Evolutionary conservation across 495 filamentous ascomycete species (phyloP).

Genomic region (Elasticomyces elasticus): DNA sequence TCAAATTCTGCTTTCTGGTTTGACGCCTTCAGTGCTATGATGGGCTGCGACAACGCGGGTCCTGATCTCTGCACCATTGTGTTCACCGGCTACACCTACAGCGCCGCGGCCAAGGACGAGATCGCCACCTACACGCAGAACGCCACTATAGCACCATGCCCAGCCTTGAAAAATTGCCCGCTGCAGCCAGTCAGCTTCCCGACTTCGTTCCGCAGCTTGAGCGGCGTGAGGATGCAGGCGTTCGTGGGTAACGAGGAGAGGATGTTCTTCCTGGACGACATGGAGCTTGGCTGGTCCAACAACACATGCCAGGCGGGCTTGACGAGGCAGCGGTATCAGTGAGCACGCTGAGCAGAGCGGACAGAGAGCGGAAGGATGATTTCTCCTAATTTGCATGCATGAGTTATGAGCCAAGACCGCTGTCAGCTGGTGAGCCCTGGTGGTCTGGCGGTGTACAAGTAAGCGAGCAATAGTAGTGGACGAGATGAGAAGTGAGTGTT

Average conservation of each 20-base stretch:
- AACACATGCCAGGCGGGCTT: slow-evolving; percentile 34
- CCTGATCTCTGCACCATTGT: slow-evolving; percentile 30
- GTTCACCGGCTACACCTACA: slow-evolving; percentile 33
- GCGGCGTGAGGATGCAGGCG: slow-evolving; percentile 36
- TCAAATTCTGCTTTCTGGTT: slow-evolving; percentile 37
- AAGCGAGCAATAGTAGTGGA: not conserved
- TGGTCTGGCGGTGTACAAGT: not conserved
- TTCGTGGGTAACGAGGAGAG: slow-evolving; percentile 25
- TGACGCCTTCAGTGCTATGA: slow-evolving; percentile 31
- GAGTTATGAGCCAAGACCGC: not conserved
- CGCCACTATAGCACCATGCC: slow-evolving; percentile 30
- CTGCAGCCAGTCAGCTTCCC: slow-evolving; percentile 30
- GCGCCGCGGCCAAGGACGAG: slow-evolving; percentile 17
- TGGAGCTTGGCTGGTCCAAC: slow-evolving; percentile 36
- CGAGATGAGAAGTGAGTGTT: not conserved
- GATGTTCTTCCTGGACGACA: slow-evolving; percentile 37
- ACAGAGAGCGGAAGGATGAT: not conserved
- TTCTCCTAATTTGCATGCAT: not conserved
- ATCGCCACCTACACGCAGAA: slow-evolving; percentile 27
- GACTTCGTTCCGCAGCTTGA: slow-evolving; percentile 29
- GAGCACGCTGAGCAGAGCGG: not conserved
- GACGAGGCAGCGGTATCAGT: slow-evolving; percentile 8
- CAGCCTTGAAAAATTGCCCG: slow-evolving; percentile 26
- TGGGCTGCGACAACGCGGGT: slow-evolving; percentile 37
- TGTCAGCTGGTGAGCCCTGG: not conserved